Evolutionary conservation across 1,284 basidiomycete species (phyloP), one percentile per base, ranked within the genome.

Genomic region (Kwoniella shivajii): DNA sequence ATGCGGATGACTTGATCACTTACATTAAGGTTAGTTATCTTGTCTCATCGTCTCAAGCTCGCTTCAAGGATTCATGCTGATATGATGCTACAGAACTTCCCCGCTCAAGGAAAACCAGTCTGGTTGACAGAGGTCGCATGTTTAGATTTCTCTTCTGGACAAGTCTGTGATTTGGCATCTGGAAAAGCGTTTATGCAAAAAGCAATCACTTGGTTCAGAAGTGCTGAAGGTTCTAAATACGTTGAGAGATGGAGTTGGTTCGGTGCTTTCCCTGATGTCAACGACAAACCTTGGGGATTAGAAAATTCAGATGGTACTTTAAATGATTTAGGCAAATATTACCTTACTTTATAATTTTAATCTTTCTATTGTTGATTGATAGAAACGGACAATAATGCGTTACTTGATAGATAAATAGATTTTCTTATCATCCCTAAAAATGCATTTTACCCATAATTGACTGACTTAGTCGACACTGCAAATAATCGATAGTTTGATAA

Each of bases 51-150:
- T 3, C 13, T 38, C 34, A n/a, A n/a, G n/a, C n/a, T n/a, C n/a
- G n/a, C n/a, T n/a, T n/a, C n/a, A 57, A 51, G 61, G 60, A 36
- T 56, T 66, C 47, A 7, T 26, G 7, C 7, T 26, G 6, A 9
- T 39, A 50, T 44, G 20, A 57, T 16, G 4, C 29, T 9, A 10
- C 26, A 60, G 59, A 29, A 41, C 4, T 57, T 61, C 47, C 55
- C 55, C 0, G 16, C 42, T 5, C 24, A 42, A 24, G 57, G 57
- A 14, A 71, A 69, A 47, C 68, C 69, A 1, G 61, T 73, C 44
- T 73, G 71, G 71, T 41, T 73, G 34, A 72, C 71, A 24, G 71
- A 73, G 58, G 63, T 57, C 36, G 58, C 58, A 14, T 68, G 65
- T 52, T 24, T 42, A 6, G 65, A 68, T 50, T 68, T 62, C 44